Evolutionary conservation across 2,329 filamentous ascomycete genomes (phyloP), one percentile per base, ranked within the genome.

Genomic region (Beauveria bassiana): DNA sequence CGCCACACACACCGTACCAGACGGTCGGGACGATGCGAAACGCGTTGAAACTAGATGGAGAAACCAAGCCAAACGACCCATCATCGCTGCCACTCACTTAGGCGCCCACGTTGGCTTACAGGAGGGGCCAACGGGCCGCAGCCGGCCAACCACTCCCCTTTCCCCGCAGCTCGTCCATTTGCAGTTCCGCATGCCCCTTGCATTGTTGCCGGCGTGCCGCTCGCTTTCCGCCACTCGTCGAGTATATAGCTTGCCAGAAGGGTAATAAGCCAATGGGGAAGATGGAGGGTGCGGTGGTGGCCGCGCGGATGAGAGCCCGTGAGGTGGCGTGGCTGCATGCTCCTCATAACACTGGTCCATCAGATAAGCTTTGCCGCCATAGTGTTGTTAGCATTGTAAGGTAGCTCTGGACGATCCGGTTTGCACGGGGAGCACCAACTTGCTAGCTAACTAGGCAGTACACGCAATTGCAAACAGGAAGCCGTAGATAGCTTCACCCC

Each of bases 1-100:
- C 12, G 18, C 42, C 28, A 22, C 26, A 26, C 40, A 24, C 18
- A n/a, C 55, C 45, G 20, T 40, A 54, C 59, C 59, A 54, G 24
- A 49, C 59, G 47, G 59, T 61, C 59, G 59, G 59, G 59, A 61
- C 49, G 20, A 55, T 49, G 22, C 43, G 59, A 61, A 54, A 55
- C 59, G 40, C 47, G 38, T 9, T 22, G 12, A 20, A 34, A 22
- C 22, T 22, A 9, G 51, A 49, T 26, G 22, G 14, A n/a, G 24
- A 24, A 49, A 49, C 1, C 5, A 9, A 49, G 20, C n/a, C 16
- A 5, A 24, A 18, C 22, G 12, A 22, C 20, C 47, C 26, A 18
- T 14, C 16, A 18, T 26, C 46, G 46, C 24, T 38, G 34, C 34
- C 34, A 38, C 34, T 38, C 34, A 38, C 34, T 38, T 38, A 38